A percentile compares a stretch with the other conserved stretches of the same genome.
These are phyloP conservation scores for Neonectria faginata DNA, from an alignment of 2,329 filamentous ascomycete genomes.

Conservation along the genomic window DNA sequence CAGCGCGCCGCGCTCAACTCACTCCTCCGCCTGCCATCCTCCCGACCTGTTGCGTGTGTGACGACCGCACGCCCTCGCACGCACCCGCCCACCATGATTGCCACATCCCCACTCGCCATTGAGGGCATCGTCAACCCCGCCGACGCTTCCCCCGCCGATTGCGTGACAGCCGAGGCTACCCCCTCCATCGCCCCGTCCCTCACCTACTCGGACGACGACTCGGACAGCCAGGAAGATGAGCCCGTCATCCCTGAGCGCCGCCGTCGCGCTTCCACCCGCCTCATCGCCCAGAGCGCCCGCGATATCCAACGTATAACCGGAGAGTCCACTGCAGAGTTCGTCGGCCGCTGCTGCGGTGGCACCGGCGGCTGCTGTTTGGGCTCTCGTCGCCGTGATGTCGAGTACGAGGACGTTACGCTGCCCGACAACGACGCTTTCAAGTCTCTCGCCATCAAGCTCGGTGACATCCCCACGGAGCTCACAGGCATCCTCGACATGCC, in stretches of 20 bases:
- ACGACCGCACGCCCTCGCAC: slow-evolving; percentile 28
- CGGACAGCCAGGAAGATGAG: slow-evolving; percentile 68
- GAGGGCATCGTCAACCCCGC: slow-evolving; percentile 54
- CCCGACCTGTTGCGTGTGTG: slow-evolving; percentile 22
- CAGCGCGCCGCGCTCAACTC: slow-evolving; percentile 21
- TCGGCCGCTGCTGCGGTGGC: slow-evolving; percentile 73
- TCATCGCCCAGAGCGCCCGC: slow-evolving; percentile 72
- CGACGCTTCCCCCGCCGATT: slow-evolving; percentile 54
- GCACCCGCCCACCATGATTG: slow-evolving; percentile 46
- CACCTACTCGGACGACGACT: slow-evolving; percentile 72
- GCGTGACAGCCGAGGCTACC: slow-evolving; percentile 59
- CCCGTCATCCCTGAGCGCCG: slow-evolving; percentile 59
- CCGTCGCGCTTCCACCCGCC: slow-evolving; percentile 75
- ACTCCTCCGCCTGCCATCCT: slow-evolving; percentile 6
- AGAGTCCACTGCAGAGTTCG: slow-evolving; percentile 70
- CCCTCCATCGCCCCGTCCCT: slow-evolving; percentile 70
- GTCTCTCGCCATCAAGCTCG: slow-evolving; percentile 81
- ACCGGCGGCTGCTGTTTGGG: slow-evolving; percentile 68
- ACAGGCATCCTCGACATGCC: slow-evolving; percentile 79
- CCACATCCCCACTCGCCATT: slow-evolving; percentile 39
- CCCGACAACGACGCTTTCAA: slow-evolving; percentile 89
- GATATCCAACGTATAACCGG: slow-evolving; percentile 74
- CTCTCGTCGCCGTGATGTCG: slow-evolving; percentile 58
- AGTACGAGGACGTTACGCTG: slow-evolving; percentile 65
- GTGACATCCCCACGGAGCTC: slow-evolving; percentile 78